phyloP scores from a whole-genome alignment of 306 rosid species.

The Quercus berberidifolia region DNA sequence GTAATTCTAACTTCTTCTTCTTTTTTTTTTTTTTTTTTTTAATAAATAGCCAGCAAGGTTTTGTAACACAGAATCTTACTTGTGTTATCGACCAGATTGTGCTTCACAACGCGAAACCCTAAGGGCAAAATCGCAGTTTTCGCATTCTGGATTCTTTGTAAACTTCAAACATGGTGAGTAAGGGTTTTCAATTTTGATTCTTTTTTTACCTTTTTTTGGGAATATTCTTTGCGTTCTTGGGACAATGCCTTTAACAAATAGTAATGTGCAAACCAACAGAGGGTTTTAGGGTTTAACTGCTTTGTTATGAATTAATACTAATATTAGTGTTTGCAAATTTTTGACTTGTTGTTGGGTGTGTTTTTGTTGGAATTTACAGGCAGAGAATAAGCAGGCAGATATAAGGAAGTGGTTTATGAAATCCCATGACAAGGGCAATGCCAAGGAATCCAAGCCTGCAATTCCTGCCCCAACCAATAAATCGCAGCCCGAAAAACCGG shows the following conservation, averaged over 20 bases:
- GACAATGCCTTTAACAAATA: not conserved
- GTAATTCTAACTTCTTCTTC: no score
- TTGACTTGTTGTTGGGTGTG: not conserved
- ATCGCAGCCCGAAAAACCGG: constrained; percentile 34
- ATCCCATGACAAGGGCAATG: constrained; percentile 65
- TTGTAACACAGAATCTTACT: not conserved
- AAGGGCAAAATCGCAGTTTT: not conserved
- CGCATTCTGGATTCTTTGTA: not conserved
- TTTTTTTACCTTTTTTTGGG: not conserved
- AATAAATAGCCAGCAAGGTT: not conserved
- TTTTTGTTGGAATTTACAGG: constrained; percentile 20
- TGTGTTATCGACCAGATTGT: not conserved
- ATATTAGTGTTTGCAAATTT: not conserved
- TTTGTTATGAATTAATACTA: not conserved
- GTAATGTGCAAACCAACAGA: not conserved
- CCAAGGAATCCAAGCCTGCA: constrained; percentile 41
- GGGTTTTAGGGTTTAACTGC: not conserved
- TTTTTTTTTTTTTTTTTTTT: no score
- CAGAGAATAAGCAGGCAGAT: constrained; percentile 42
- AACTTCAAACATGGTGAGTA: constrained; percentile 34
- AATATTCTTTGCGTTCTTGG: not conserved
- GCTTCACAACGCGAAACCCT: not conserved
- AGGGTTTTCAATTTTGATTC: constrained; percentile 23
- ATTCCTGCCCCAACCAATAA: constrained; percentile 37
- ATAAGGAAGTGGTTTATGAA: constrained; percentile 97